Conservation (phyloP, 805 yeast genomes). For the Kuraishia capsulata region DNA sequence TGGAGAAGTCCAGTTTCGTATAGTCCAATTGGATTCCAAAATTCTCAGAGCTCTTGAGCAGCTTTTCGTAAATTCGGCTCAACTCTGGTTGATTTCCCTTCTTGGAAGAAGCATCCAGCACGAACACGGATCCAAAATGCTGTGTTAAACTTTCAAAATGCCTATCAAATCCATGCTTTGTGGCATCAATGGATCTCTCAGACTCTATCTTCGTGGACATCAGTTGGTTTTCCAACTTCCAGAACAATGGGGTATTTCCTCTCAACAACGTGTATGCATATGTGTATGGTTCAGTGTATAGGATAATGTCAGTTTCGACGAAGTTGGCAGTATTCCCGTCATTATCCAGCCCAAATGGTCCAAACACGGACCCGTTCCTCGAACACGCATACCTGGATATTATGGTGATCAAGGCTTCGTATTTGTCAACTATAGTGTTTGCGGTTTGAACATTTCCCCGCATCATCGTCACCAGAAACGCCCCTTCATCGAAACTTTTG, state of each 20-base stretch:
- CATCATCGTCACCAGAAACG: conserved; percentile 36
- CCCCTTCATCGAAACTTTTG: conserved; percentile 31
- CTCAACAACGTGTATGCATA: conserved; percentile 35
- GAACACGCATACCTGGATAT: conserved; percentile 42
- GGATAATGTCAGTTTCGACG: conserved; percentile 41
- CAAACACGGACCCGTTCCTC: conserved; percentile 33
- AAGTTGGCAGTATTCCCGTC: conserved; percentile 43
- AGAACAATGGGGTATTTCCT: conserved; percentile 48
- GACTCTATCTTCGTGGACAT: conserved; percentile 34
- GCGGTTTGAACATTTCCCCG: conserved; percentile 41
- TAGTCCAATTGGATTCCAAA: conserved; percentile 13
- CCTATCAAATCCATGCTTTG: conserved; percentile 39
- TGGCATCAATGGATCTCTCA: conserved; percentile 44
- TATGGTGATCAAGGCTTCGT: conserved; percentile 33
- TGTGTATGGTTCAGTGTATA: conserved; percentile 30
- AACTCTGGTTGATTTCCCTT: conserved; percentile 35
- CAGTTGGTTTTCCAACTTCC: conserved; percentile 40
- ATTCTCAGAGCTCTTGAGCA: conserved; percentile 5
- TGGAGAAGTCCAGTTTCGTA: conserved; percentile 27
- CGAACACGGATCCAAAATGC: conserved; percentile 41
- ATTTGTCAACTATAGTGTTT: conserved; percentile 20
- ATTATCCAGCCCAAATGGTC: conserved; percentile 52
- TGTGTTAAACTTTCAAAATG: conserved; percentile 38
- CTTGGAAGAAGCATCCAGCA: conserved; percentile 38
- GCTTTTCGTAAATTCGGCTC: conserved; percentile 25